phyloP scores from a whole-genome alignment of 2,329 filamentous ascomycete genomes.

The Juglanconis juglandina region DNA sequence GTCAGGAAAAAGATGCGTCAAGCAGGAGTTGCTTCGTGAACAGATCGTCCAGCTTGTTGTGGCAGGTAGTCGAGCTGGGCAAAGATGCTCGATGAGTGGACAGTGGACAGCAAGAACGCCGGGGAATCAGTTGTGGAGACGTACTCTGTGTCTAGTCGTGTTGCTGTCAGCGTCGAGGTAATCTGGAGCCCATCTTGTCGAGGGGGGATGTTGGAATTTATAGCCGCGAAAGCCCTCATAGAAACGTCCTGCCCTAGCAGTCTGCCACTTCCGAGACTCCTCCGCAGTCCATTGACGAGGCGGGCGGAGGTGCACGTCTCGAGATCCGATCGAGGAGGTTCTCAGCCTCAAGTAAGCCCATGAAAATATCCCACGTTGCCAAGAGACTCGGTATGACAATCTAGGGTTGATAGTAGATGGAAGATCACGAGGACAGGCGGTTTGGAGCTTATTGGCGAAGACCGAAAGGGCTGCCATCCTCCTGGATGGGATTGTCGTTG shows the following conservation, averaged over 20 bases:
- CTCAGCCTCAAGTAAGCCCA: background rate
- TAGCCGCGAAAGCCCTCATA: background rate
- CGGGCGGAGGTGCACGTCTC: background rate
- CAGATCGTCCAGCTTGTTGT: background rate
- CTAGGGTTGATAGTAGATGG: background rate
- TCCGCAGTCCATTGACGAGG: background rate
- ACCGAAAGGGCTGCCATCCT: constrained; percentile 10
- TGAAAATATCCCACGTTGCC: constrained; percentile 4
- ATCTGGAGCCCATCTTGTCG: background rate
- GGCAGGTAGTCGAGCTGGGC: background rate
- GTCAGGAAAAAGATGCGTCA: background rate
- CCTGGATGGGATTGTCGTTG: background rate
- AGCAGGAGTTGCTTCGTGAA: background rate
- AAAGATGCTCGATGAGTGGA: background rate
- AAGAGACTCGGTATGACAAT: background rate
- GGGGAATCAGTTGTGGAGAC: background rate
- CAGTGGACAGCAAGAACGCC: background rate
- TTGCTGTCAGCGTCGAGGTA: background rate
- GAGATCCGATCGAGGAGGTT: background rate
- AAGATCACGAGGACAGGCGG: constrained; percentile 5
- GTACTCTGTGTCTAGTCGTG: background rate
- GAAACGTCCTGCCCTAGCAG: background rate
- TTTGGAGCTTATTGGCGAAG: constrained; percentile 11
- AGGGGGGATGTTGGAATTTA: constrained; percentile 9
- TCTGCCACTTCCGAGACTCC: background rate